These are phyloP conservation scores for Exophiala sp. DNA, from an alignment of 2,329 filamentous ascomycete species.

Conservation along the genomic window DNA sequence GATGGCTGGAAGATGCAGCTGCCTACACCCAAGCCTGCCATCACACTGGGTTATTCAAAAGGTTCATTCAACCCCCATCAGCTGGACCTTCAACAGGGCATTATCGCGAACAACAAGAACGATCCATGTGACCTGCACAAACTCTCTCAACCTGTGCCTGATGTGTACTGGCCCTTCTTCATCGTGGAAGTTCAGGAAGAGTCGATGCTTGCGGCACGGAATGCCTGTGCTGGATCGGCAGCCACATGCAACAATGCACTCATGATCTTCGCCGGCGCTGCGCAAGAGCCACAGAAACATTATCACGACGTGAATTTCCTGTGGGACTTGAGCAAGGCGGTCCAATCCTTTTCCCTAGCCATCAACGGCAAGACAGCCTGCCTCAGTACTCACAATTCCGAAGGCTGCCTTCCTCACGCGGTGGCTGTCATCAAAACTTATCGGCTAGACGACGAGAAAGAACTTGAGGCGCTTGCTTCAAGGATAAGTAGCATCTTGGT, in stretches of 20 bases:
- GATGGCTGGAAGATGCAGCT: constrained; percentile 22
- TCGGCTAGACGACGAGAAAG: too few relatives aligned
- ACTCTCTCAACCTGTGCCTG: constrained; percentile 23
- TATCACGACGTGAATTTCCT: constrained; percentile 15
- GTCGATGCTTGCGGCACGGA: constrained; percentile 22
- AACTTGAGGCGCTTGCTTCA: too few relatives aligned
- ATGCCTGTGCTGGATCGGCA: constrained; percentile 20
- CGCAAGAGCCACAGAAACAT: constrained; percentile 7
- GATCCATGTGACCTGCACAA: constrained; percentile 26
- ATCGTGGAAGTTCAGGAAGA: constrained; percentile 22
- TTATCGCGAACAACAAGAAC: constrained; percentile 21
- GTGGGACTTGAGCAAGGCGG: constrained; percentile 19
- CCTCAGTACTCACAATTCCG: constrained; percentile 24
- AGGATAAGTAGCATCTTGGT: too few relatives aligned
- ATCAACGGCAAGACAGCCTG: constrained; percentile 24
- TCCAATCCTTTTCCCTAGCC: constrained; percentile 26
- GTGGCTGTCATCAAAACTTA: too few relatives aligned
- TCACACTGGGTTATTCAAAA: constrained; percentile 23
- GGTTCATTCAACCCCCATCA: constrained; percentile 19
- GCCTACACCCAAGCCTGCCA: constrained; percentile 18
- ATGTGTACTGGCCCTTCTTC: constrained; percentile 28
- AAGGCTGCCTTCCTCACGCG: constrained; percentile 20
- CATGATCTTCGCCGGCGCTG: constrained; percentile 23
- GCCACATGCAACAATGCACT: constrained; percentile 28
- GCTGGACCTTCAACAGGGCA: constrained; percentile 26